These are phyloP conservation scores for Persicaria tinctoria DNA, from an alignment of 148 eudicot species.

Conservation along the genomic window DNA sequence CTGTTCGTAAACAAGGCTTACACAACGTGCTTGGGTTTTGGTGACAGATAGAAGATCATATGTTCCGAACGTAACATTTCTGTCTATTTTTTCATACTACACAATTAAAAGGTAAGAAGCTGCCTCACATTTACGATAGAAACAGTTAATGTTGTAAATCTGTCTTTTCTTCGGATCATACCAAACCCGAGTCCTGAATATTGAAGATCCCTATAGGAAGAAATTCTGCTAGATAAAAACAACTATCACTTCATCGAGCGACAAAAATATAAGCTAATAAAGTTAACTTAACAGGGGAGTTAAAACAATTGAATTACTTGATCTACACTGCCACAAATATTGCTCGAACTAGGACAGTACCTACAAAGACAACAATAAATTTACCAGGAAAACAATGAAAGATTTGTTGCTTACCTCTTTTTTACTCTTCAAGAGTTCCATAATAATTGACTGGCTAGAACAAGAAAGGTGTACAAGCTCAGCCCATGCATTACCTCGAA, in stretches of 20 bases:
- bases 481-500: constrained; percentile 90
- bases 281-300: neutral
- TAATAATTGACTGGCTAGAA: constrained; percentile 58
- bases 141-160: neutral
- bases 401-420: constrained; percentile 64
- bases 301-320: neutral
- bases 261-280: neutral
- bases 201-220: neutral
- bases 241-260: neutral
- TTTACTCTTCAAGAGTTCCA: constrained; percentile 58
- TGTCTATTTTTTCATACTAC: neutral
- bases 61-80: neutral
- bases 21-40: neutral
- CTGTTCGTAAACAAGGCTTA: too few relatives aligned
- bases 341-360: neutral
- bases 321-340: neutral
- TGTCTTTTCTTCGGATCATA: neutral
- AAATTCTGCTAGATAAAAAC: neutral
- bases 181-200: neutral
- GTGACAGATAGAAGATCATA: neutral
- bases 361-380: neutral
- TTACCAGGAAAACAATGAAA: neutral
- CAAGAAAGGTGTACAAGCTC: constrained; percentile 75
- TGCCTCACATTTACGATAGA: neutral
- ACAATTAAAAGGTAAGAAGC: neutral